A percentile compares a stretch with the other conserved stretches of the same genome.
phyloP scores from a whole-genome alignment of 73 alveolate species.

The Effrenium voratum region DNA sequence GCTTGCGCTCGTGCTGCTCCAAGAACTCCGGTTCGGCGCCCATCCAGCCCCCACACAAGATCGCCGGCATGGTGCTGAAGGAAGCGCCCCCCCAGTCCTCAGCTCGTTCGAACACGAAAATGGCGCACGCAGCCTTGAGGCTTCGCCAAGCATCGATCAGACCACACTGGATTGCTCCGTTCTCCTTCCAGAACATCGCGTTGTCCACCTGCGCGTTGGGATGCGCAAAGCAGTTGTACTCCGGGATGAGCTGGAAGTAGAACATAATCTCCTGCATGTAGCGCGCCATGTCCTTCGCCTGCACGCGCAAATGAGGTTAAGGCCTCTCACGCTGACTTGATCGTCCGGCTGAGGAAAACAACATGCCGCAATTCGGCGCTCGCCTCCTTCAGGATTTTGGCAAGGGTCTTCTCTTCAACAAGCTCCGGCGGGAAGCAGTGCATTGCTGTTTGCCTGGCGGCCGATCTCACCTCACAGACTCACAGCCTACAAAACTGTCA shows the following conservation, averaged over 20 bases:
- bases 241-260: constrained; percentile 37
- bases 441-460: background rate
- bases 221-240: constrained; percentile 60
- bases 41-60: constrained; percentile 54
- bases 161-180: constrained; percentile 61
- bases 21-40: constrained; percentile 83
- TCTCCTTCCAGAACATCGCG: constrained; percentile 64
- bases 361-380: no score
- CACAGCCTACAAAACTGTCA: no score
- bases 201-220: constrained; percentile 89
- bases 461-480: background rate
- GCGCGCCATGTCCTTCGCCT: constrained; percentile 63
- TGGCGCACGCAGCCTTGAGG: no score
- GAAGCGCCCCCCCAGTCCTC: constrained; percentile 42
- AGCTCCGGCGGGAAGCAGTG: constrained; percentile 32
- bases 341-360: no score
- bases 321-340: background rate
- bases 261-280: constrained; percentile 40
- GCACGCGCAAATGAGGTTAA: background rate
- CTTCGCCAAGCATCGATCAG: constrained; percentile 29
- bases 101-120: background rate
- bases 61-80: constrained; percentile 13
- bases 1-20: constrained; percentile 63
- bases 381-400: background rate
- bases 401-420: background rate